Base-by-base conservation (phyloP, 2,329 filamentous ascomycete species). In the Colletotrichum navitas region DNA sequence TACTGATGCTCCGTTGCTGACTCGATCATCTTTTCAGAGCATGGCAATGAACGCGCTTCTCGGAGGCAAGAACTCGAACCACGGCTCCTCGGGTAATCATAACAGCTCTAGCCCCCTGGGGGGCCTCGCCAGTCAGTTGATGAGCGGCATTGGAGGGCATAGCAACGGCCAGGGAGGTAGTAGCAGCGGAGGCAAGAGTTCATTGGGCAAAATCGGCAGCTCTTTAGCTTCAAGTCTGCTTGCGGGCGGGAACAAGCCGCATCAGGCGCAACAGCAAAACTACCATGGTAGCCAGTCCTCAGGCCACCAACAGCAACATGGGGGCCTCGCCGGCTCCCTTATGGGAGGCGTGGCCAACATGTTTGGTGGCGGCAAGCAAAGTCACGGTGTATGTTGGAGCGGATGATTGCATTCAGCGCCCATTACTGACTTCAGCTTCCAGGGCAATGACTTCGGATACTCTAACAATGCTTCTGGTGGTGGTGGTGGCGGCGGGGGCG, bases 401-500 rank as follows among this genome's bases (percentile, higher is more conserved):
- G 29, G 14, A 49, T 12, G 39, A 16, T 32, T 58, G 7, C 24
- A 59, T 39, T 49, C 36, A 26, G 29, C 12, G 21, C 16, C 29
- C 49, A 39, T 21, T 41, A 43, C 73, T 75, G 76, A 81, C 65
- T 73, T 29, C 18, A 29, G 12, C 36, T 32, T 29, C n/a, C 74
- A 87, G 83, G 82, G 83, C 71, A 85, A 89, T 74, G 88, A 86
- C 77, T 93, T 88, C 77, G 91, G 90, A 41, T 92, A 92, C 79
- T 89, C 88, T 29, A 87, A 87, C 76, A 72, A 68, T 49, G 54
- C 69, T 16, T 69, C 69, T 69, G 52, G 39, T 21, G 51, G 49
- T 4, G n/a, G 47, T 12, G 52, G 52, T 3, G 83, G 29, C 29
- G 29, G 29, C 29, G 29, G 29, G 2, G 29, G 29, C 29, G 29